These are phyloP conservation scores for Yarrowia alimentaria DNA, from an alignment of 805 yeast species.

Conservation along the genomic window DNA sequence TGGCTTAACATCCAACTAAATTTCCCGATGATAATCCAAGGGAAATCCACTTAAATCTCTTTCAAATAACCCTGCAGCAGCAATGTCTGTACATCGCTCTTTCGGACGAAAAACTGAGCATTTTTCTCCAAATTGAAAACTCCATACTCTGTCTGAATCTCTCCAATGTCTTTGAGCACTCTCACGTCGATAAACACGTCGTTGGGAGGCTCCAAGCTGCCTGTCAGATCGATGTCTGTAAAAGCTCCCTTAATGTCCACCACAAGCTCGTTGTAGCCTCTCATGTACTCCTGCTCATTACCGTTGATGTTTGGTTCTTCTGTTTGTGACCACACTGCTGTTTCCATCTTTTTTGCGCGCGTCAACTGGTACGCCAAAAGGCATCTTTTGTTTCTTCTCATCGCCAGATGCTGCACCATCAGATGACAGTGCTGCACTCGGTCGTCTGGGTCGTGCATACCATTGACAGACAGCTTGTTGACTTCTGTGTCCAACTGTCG, in stretches of 20 bases:
- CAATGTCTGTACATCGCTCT: conserved; percentile 88
- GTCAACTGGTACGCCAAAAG: conserved; percentile 76
- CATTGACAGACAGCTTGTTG: conserved; percentile 46
- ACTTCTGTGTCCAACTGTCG: conserved; percentile 50
- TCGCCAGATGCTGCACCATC: conserved; percentile 68
- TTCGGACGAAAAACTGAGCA: conserved; percentile 91
- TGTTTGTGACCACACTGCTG: conserved; percentile 62
- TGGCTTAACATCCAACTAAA: too few relatives aligned
- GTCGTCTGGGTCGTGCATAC: conserved; percentile 35
- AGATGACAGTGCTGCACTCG: conserved; percentile 40
- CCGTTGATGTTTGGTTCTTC: conserved; percentile 56
- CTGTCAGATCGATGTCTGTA: conserved; percentile 81
- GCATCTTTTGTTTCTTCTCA: conserved; percentile 88
- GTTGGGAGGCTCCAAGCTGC: conserved; percentile 85
- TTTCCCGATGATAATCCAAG: too few relatives aligned
- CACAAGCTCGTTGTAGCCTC: conserved; percentile 65
- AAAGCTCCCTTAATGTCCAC: conserved; percentile 75
- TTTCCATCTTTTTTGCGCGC: conserved; percentile 65
- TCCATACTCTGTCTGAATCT: conserved; percentile 95
- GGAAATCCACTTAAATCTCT: conserved; percentile 50
- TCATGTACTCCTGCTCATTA: conserved; percentile 74
- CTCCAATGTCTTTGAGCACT: conserved; percentile 92
- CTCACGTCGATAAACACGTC: conserved; percentile 93
- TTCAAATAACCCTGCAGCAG: conserved; percentile 93
- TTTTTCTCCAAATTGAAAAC: conserved; percentile 90